Percentiles rank a stretch among this genome's conserved stretches.
Conservation (phyloP, 2,329 filamentous ascomycete species). For the Lachnellula cervina region DNA sequence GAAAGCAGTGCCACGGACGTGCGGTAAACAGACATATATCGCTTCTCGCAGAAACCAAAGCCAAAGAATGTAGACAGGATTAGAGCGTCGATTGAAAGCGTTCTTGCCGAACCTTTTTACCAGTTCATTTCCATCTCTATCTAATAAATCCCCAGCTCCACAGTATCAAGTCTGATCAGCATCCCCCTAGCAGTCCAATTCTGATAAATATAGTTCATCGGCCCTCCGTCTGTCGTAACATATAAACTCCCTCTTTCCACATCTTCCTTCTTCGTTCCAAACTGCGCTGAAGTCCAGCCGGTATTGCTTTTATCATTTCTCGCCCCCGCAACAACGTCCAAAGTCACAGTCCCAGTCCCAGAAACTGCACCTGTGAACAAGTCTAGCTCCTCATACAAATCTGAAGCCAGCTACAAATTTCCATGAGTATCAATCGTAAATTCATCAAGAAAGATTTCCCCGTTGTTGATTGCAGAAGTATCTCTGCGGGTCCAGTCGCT, state of each 20-base stretch:
- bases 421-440: background rate
- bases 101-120: no score
- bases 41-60: no score
- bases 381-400: background rate
- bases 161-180: background rate
- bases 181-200: background rate
- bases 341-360: background rate
- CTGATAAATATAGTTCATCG: background rate
- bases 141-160: background rate
- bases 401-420: background rate
- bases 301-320: background rate
- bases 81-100: no score
- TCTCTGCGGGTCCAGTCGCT: background rate
- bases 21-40: no score
- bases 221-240: background rate
- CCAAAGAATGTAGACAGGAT: no score
- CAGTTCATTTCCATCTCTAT: background rate
- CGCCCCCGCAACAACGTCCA: background rate
- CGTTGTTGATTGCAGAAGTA: background rate
- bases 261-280: background rate
- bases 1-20: no score
- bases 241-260: background rate
- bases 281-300: background rate
- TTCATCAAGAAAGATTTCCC: background rate
- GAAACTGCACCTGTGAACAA: background rate